Evolutionary conservation across 1,284 basidiomycete species (phyloP).

Genomic region (Vanrija sp.): DNA sequence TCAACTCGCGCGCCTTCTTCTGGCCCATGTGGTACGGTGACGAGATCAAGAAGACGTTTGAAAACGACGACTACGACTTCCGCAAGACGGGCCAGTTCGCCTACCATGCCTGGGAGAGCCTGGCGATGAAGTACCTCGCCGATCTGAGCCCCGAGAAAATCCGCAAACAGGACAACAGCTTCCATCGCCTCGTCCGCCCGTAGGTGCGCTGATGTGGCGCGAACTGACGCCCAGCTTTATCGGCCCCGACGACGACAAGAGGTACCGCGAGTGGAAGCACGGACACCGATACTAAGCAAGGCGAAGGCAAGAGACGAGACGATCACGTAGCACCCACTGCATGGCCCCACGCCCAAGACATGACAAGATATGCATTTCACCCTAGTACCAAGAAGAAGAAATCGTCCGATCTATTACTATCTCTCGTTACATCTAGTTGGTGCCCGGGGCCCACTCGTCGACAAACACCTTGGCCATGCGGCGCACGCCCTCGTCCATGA

Average conservation of each 20-base stretch:
- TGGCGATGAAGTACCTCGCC: conserved; percentile 45
- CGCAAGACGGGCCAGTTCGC: conserved; percentile 42
- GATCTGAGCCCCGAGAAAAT: conserved; percentile 40
- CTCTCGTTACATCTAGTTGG: too few relatives aligned
- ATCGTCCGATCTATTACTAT: too few relatives aligned
- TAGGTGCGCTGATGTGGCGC: conserved; percentile 20
- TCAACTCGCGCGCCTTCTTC: conserved; percentile 52
- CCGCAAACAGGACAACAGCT: conserved; percentile 40
- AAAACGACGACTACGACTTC: conserved; percentile 42
- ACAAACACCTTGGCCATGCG: conserved; percentile 17
- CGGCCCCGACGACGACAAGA: conserved; percentile 34
- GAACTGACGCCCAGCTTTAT: conserved; percentile 21
- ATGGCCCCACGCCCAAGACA: too few relatives aligned
- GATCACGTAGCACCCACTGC: neutral
- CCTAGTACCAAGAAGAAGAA: too few relatives aligned
- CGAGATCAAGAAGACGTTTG: conserved; percentile 42
- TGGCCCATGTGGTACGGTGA: conserved; percentile 52
- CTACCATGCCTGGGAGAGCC: conserved; percentile 51
- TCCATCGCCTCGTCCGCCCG: conserved; percentile 45
- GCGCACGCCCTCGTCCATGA: conserved; percentile 22
- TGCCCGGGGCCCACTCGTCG: conserved; percentile 10
- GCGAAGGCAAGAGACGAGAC: neutral
- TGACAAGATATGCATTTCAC: too few relatives aligned
- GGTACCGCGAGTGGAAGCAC: conserved; percentile 23
- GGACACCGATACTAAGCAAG: neutral